phyloP scores from a whole-genome alignment of 108 stramenopile species.

The Nitzschia sp. region DNA sequence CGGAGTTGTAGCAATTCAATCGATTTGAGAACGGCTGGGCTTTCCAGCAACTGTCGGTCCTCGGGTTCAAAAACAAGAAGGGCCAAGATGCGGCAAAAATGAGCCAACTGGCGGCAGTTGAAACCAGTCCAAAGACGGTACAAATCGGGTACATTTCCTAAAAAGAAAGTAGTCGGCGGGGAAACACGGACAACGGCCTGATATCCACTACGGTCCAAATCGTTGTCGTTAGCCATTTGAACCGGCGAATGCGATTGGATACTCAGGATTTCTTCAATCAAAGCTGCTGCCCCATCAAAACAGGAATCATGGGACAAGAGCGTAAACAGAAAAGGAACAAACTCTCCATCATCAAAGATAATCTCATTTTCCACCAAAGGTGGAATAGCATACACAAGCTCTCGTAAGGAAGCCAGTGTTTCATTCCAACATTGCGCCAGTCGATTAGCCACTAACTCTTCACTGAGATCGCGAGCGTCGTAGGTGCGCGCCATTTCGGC shows the following conservation, averaged over 20 bases:
- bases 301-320: conserved; percentile 55
- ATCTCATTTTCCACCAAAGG: conserved; percentile 40
- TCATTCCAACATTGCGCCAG: conserved; percentile 68
- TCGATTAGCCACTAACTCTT: conserved; percentile 39
- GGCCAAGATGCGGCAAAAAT: conserved; percentile 83
- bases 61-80: conserved; percentile 89
- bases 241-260: conserved; percentile 44
- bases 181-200: conserved; percentile 24
- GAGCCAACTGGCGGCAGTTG: conserved; percentile 75
- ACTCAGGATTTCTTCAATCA: conserved; percentile 79
- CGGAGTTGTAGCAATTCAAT: conserved; percentile 77
- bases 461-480: conserved; percentile 53
- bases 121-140: conserved; percentile 60
- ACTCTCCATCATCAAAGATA: conserved; percentile 43
- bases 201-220: conserved; percentile 2
- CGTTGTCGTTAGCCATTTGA: conserved; percentile 12
- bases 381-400: conserved; percentile 53
- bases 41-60: conserved; percentile 79
- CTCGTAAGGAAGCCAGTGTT: conserved; percentile 54
- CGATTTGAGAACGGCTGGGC: conserved; percentile 66
- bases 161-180: conserved; percentile 53
- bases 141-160: conserved; percentile 66
- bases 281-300: conserved; percentile 64
- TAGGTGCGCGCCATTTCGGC: conserved; percentile 35
- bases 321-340: conserved; percentile 67